Evolutionary conservation across 1,284 basidiomycete species (phyloP), one percentile per base, ranked within the genome.

Genomic region (Abortiporus biennis): DNA sequence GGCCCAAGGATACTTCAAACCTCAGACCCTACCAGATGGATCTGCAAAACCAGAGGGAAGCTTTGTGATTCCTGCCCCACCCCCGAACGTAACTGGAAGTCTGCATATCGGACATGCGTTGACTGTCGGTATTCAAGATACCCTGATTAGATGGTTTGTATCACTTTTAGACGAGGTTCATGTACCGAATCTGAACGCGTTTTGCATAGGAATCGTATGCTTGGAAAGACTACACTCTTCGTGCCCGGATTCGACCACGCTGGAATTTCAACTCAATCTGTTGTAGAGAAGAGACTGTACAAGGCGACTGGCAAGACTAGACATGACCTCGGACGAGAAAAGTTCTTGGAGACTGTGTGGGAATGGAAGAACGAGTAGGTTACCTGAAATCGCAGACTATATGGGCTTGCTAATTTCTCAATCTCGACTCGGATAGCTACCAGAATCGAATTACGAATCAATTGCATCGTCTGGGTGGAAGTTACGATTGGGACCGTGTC

Each of bases 231-330:
- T 3, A 86, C 87, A 0, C 71, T 98, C 1, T 99, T 89, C 58
- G 80, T 87, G 3, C 96, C 96, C 0, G 96, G 96, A 6, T 99
- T 94, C 58, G 96, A 99, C 64, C 96, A 99, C 59, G 96, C 96
- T 3, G 94, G 95, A 55, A 99, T 99, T 51, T 95, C 95, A 0
- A 99, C 96, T 0, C 96, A 99, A 64, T 92, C 92, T 38, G 95
- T 99, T 21, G 96, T 99, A 2, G 96, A 99, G 64, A 93, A 92
- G 64, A 77, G 94, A 25, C 58, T 99, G 43, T 85, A 81, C 65
- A 98, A 96, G 68, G 67, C 75, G 1, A 77, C 85, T 40, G 90
- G 91, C 12, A 73, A 87, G 67, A 89, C 89, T 2, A 72, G 95
- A 44, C 93, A 98, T 63, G 91, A 99, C 64, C 80, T 98, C 31